Evolutionary conservation across 257 asterid genomes (phyloP).

Genomic region (Plectranthus barbatus): DNA sequence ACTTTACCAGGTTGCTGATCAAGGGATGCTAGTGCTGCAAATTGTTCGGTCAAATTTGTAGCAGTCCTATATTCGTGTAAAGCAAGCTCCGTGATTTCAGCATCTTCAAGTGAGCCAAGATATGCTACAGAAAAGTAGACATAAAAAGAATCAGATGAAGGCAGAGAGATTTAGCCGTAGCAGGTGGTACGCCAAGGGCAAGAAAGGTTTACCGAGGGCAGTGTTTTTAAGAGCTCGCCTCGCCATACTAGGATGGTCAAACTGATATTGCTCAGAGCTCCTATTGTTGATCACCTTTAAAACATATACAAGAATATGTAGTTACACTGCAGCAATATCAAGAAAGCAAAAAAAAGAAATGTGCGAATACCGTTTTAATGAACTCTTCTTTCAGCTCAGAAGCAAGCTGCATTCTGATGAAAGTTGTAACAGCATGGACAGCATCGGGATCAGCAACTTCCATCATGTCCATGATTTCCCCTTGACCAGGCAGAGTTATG

Average conservation of each 20-base stretch:
- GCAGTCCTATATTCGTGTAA: constrained; percentile 69
- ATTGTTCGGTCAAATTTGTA: constrained; percentile 87
- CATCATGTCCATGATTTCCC: constrained; percentile 90
- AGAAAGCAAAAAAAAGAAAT: not conserved
- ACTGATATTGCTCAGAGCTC: constrained; percentile 54
- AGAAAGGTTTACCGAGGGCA: constrained; percentile 51
- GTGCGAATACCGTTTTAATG: constrained; percentile 43
- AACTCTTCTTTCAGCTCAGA: constrained; percentile 54
- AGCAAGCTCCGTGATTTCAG: constrained; percentile 54
- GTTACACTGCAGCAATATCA: not conserved
- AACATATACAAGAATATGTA: not conserved
- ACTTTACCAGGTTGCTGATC: constrained; percentile 69
- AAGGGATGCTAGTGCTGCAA: constrained; percentile 76
- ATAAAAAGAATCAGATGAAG: constrained; percentile 2
- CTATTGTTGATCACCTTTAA: constrained; percentile 44
- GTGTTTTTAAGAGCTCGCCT: constrained; percentile 68
- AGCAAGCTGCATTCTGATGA: constrained; percentile 71
- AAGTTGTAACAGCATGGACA: constrained; percentile 67
- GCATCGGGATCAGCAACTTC: constrained; percentile 92
- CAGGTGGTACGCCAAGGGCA: not conserved
- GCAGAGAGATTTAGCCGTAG: not conserved
- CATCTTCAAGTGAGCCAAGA: constrained; percentile 66
- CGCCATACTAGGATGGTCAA: constrained; percentile 62
- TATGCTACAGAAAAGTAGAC: constrained; percentile 35
- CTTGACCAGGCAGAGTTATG: constrained; percentile 67